These are phyloP conservation scores for Pichia norvegensis DNA, from an alignment of 1,139 yeast species.

Conservation along the genomic window DNA sequence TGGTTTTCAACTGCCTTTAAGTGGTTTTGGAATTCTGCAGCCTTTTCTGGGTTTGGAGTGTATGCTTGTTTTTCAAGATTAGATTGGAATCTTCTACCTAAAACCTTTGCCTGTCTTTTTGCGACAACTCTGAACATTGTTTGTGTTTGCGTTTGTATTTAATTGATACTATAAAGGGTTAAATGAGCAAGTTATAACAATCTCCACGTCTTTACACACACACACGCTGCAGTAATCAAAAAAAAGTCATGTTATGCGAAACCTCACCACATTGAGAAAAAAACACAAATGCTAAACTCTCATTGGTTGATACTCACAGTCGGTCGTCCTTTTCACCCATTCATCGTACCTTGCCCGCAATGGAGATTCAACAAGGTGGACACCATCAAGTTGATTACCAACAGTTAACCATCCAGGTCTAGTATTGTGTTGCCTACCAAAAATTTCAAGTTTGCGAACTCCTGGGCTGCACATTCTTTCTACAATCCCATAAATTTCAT, in stretches of 20 bases:
- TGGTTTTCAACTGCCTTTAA: conserved; percentile 60
- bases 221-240: not conserved
- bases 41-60: conserved; percentile 42
- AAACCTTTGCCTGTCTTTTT: conserved; percentile 18
- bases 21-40: conserved; percentile 41
- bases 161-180: not conserved
- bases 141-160: not conserved
- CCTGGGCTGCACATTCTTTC: conserved; percentile 67
- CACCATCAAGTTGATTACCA: conserved; percentile 69
- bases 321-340: not conserved
- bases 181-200: not conserved
- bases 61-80: conserved; percentile 25
- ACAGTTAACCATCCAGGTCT: conserved; percentile 88
- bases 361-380: conserved; percentile 46
- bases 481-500: conserved; percentile 75
- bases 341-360: conserved; percentile 34
- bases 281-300: conserved; percentile 1
- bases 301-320: conserved; percentile 8
- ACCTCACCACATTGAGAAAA: conserved; percentile 2
- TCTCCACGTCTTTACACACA: not conserved
- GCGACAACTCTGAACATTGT: conserved; percentile 25
- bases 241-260: not conserved
- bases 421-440: conserved; percentile 79
- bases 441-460: conserved; percentile 75
- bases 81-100: conserved; percentile 28